Evolutionary conservation across 768 basidiomycete species (phyloP).

Genomic region (Tricholoma bakamatsutake): DNA sequence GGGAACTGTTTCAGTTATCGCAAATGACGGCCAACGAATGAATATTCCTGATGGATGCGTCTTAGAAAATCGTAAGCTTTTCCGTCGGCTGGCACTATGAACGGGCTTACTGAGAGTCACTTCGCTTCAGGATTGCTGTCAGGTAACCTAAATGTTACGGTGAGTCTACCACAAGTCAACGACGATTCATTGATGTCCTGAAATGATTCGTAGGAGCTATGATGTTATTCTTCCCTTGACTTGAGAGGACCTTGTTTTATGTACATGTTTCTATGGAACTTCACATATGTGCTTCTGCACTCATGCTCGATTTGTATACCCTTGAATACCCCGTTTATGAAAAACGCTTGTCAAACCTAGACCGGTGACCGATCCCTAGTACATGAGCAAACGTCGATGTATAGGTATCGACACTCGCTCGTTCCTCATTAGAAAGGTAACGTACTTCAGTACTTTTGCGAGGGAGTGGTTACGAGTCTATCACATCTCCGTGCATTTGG

Average conservation of each 20-base stretch:
- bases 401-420: no score
- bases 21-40: conserved; percentile 60
- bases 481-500: no score
- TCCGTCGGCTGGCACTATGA: background rate
- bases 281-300: background rate
- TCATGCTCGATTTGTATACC: background rate
- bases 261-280: background rate
- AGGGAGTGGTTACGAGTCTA: no score
- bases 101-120: background rate
- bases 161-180: conserved; percentile 18
- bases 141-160: conserved; percentile 72
- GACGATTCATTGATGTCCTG: background rate
- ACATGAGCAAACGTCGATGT: no score
- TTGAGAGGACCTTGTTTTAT: background rate
- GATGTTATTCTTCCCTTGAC: background rate
- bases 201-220: conserved; percentile 6
- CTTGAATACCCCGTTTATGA: conserved; percentile 11
- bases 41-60: conserved; percentile 63
- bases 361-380: no score
- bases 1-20: conserved; percentile 32
- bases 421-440: no score
- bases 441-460: no score
- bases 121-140: conserved; percentile 56
- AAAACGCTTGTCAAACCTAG: no score
- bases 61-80: conserved; percentile 47